Percentiles rank a stretch among this genome's conserved stretches.
These are phyloP conservation scores for Pseudoscleropodium purum DNA, from an alignment of 225 moss, liverwort and hornwort genomes.

Conservation along the genomic window DNA sequence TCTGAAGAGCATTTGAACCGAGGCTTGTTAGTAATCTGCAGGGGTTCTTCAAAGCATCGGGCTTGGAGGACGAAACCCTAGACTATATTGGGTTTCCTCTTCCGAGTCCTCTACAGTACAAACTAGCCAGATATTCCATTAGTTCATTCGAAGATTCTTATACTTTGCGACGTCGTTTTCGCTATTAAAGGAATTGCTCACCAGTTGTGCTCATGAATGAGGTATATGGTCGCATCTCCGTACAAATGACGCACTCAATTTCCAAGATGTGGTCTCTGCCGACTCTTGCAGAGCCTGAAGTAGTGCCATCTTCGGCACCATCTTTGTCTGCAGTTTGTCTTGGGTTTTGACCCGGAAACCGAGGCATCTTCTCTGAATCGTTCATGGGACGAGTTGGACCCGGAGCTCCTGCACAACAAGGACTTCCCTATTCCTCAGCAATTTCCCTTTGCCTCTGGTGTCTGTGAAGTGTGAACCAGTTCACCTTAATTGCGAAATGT, in stretches of 20 bases:
- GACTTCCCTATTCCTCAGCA: neutral
- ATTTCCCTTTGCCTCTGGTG: neutral
- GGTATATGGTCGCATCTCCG: conserved; percentile 1
- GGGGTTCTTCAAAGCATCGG: neutral
- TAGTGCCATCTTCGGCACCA: neutral
- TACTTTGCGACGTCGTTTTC: neutral
- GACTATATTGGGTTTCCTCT: neutral
- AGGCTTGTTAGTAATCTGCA: neutral
- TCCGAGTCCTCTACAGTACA: neutral
- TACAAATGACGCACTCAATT: conserved; percentile 28
- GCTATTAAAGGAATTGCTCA: neutral
- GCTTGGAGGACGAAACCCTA: neutral
- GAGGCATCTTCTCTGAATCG: neutral
- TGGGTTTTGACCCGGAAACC: neutral
- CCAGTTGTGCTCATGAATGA: conserved; percentile 13
- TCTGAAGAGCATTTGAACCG: neutral
- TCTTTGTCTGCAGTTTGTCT: neutral
- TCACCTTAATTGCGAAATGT: neutral
- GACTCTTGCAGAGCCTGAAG: neutral
- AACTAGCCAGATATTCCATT: neutral
- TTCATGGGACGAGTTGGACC: neutral
- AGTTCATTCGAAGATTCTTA: neutral
- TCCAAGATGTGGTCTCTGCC: neutral
- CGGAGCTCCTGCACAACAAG: conserved; percentile 1
- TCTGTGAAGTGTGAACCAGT: neutral